Conservation (phyloP, 2,329 filamentous ascomycete genomes). For the Ascochyta lentis region DNA sequence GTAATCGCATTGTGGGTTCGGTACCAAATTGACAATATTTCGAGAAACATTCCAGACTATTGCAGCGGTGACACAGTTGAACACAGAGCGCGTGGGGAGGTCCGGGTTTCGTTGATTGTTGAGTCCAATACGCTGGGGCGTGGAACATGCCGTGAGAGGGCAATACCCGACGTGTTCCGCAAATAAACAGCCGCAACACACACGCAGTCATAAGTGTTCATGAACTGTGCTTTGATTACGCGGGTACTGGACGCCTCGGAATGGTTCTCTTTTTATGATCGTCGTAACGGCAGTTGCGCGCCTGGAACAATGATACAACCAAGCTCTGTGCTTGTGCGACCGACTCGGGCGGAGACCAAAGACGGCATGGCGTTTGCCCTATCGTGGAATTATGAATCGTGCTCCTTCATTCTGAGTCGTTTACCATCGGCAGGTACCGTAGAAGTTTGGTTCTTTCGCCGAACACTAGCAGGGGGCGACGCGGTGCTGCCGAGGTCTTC, state of each 20-base stretch:
- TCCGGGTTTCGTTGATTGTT: conserved; percentile 20
- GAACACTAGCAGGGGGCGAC: too few relatives aligned
- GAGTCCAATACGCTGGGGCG: conserved; percentile 24
- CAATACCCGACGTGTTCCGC: conserved; percentile 18
- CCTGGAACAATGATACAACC: conserved; percentile 28
- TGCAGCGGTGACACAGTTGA: conserved; percentile 12
- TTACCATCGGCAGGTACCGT: neutral
- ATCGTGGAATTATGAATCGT: conserved; percentile 16
- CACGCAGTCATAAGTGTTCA: conserved; percentile 9
- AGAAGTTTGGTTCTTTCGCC: too few relatives aligned
- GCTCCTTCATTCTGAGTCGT: conserved; percentile 17
- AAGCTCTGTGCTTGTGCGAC: conserved; percentile 15
- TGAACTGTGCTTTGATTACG: conserved; percentile 10
- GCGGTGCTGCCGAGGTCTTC: too few relatives aligned
- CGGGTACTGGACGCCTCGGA: conserved; percentile 14
- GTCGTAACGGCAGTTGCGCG: conserved; percentile 6
- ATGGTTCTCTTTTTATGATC: conserved; percentile 4
- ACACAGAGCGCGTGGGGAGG: conserved; percentile 22
- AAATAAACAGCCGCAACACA: conserved; percentile 18
- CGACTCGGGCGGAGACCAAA: conserved; percentile 19
- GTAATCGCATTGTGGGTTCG: neutral
- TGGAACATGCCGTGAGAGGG: conserved; percentile 23
- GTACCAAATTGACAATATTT: neutral
- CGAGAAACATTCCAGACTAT: conserved; percentile 1
- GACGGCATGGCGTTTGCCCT: conserved; percentile 18